Percentiles rank a stretch among this genome's conserved stretches.
phyloP scores from a whole-genome alignment of 257 asterid genomes.

The Cynanchum wilfordii region DNA sequence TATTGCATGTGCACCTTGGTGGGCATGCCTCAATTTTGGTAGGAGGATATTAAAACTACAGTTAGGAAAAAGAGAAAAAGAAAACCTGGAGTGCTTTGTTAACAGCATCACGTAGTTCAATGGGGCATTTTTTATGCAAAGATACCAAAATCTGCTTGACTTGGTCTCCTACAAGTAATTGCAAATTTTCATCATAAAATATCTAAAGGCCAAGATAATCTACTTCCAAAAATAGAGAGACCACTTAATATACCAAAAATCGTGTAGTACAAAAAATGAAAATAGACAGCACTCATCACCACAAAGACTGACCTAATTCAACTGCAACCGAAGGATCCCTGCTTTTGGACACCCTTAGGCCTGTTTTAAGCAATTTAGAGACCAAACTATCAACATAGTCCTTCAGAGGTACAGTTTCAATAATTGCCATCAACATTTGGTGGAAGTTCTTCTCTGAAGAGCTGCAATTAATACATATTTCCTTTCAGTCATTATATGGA shows the following conservation, averaged over 20 bases:
- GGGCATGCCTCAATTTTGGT: neutral
- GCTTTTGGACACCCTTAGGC: constrained; percentile 36
- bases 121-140: constrained; percentile 60
- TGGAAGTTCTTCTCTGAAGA: constrained; percentile 47
- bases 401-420: constrained; percentile 60
- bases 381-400: constrained; percentile 40
- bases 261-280: neutral
- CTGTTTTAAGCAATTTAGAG: constrained; percentile 44
- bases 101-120: constrained; percentile 59
- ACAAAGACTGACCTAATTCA: constrained; percentile 49
- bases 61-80: constrained; percentile 3
- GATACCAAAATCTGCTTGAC: constrained; percentile 50
- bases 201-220: neutral
- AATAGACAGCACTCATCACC: neutral
- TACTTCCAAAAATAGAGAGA: neutral
- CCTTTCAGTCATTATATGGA: neutral
- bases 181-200: constrained; percentile 5
- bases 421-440: constrained; percentile 36
- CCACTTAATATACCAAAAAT: neutral
- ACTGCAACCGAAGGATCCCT: constrained; percentile 31
- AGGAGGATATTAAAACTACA: constrained; percentile 6
- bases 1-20: neutral
- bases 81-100: constrained; percentile 57
- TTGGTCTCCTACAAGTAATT: constrained; percentile 37
- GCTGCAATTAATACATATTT: constrained; percentile 39